phyloP scores from a whole-genome alignment of 2,329 filamentous ascomycete species.

The Alternaria arbusti region DNA sequence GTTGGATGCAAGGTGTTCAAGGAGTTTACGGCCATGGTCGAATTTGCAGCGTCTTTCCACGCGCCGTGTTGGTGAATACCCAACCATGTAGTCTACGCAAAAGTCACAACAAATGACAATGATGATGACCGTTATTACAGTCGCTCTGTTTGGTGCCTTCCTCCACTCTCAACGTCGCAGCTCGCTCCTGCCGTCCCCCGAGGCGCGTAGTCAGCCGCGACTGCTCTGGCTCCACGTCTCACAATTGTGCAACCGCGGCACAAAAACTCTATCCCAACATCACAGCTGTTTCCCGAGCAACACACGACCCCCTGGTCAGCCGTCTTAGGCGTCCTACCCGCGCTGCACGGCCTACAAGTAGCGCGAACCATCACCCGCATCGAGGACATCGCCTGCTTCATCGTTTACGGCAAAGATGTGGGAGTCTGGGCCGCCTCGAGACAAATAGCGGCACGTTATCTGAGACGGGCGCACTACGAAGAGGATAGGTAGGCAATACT shows the following conservation, averaged over 20 bases:
- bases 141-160: background rate
- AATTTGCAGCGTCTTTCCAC: slow-evolving; percentile 39
- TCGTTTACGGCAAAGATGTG: slow-evolving; percentile 19
- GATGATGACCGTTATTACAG: slow-evolving; percentile 10
- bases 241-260: slow-evolving; percentile 9
- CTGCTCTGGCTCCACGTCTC: slow-evolving; percentile 5
- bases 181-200: background rate
- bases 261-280: slow-evolving; percentile 27
- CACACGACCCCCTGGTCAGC: slow-evolving; percentile 8
- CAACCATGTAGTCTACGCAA: slow-evolving; percentile 47
- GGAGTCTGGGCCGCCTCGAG: slow-evolving; percentile 11
- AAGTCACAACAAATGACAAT: slow-evolving; percentile 31
- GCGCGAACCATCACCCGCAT: slow-evolving; percentile 44
- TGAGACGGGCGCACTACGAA: slow-evolving; percentile 18
- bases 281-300: slow-evolving; percentile 15
- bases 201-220: slow-evolving; percentile 4
- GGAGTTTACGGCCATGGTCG: slow-evolving; percentile 25
- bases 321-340: slow-evolving; percentile 26
- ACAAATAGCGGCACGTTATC: slow-evolving; percentile 27
- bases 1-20: slow-evolving; percentile 41
- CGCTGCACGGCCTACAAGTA: slow-evolving; percentile 35
- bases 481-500: slow-evolving; percentile 19
- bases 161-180: background rate
- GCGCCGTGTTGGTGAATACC: slow-evolving; percentile 19
- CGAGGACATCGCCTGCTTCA: slow-evolving; percentile 24